These are phyloP conservation scores for Hysterangium stoloniferum DNA, from an alignment of 768 basidiomycete genomes.

Conservation along the genomic window DNA sequence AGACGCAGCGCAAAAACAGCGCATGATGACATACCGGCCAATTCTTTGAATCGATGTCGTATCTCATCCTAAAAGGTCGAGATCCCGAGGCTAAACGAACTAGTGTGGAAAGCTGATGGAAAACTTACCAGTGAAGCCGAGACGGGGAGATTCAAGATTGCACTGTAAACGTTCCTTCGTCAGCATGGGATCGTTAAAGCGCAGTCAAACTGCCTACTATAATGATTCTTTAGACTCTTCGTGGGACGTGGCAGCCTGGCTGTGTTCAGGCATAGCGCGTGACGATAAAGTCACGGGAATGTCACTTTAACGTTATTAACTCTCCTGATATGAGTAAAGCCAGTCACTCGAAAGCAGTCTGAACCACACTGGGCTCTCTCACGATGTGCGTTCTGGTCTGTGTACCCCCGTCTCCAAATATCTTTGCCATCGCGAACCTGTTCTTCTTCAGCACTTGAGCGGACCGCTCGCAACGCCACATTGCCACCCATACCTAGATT, in stretches of 20 bases:
- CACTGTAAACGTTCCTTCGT: conserved; percentile 26
- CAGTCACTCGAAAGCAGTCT: no score
- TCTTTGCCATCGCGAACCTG: no score
- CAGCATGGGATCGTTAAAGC: neutral
- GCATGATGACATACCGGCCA: conserved; percentile 37
- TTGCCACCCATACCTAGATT: no score
- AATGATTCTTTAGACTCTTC: conserved; percentile 10
- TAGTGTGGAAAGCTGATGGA: neutral
- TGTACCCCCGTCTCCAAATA: no score
- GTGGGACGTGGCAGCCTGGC: neutral
- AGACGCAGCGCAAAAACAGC: neutral
- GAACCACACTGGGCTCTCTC: no score
- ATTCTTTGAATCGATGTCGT: conserved; percentile 58
- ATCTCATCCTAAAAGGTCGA: conserved; percentile 43
- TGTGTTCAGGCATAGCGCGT: neutral
- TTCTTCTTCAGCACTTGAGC: no score
- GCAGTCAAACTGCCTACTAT: conserved; percentile 6
- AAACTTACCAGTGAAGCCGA: conserved; percentile 38
- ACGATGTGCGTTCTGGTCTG: no score
- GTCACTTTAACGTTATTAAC: no score
- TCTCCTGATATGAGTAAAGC: no score
- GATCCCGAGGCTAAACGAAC: neutral
- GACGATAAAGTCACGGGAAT: neutral
- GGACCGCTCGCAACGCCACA: no score
- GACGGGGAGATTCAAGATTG: conserved; percentile 62